Evolutionary conservation across 768 basidiomycete species (phyloP).

Genomic region (Panellus pusillus): DNA sequence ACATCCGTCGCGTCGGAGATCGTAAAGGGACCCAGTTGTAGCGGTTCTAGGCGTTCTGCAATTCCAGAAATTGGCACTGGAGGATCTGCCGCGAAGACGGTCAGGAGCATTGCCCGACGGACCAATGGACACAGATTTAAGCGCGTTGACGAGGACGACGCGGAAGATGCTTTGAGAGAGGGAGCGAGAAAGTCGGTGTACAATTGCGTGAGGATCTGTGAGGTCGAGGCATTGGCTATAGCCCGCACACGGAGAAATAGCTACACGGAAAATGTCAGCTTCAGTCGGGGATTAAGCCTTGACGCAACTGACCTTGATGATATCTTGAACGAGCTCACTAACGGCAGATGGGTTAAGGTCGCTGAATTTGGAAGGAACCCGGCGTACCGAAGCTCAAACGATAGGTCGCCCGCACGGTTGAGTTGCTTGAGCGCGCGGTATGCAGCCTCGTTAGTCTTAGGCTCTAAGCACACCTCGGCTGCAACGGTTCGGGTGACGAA

Average conservation of each 20-base stretch:
- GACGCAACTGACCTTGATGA: conserved; percentile 55
- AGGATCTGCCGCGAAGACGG: conserved; percentile 48
- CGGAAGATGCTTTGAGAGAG: conserved; percentile 1
- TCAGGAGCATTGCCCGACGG: conserved; percentile 73
- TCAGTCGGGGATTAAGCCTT: not conserved
- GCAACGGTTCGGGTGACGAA: conserved; percentile 83
- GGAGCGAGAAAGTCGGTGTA: conserved; percentile 65
- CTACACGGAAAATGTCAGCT: conserved; percentile 32
- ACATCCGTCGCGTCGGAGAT: conserved; percentile 60
- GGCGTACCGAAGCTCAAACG: conserved; percentile 67
- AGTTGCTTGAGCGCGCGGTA: conserved; percentile 69
- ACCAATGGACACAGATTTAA: conserved; percentile 34
- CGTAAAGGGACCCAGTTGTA: conserved; percentile 57
- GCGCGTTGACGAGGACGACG: not conserved
- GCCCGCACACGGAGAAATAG: conserved; percentile 71
- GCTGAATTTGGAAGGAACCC: not conserved
- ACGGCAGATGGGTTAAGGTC: conserved; percentile 7
- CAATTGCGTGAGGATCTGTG: conserved; percentile 58
- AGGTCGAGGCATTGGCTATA: conserved; percentile 49
- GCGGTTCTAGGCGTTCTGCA: conserved; percentile 51
- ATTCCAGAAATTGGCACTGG: conserved; percentile 30
- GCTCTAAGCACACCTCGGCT: conserved; percentile 81
- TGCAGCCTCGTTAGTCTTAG: conserved; percentile 65
- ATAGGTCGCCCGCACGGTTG: conserved; percentile 61
- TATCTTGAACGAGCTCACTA: conserved; percentile 58